Base-by-base conservation (phyloP, 75 land plant genomes). In the Gnetum montanum region DNA sequence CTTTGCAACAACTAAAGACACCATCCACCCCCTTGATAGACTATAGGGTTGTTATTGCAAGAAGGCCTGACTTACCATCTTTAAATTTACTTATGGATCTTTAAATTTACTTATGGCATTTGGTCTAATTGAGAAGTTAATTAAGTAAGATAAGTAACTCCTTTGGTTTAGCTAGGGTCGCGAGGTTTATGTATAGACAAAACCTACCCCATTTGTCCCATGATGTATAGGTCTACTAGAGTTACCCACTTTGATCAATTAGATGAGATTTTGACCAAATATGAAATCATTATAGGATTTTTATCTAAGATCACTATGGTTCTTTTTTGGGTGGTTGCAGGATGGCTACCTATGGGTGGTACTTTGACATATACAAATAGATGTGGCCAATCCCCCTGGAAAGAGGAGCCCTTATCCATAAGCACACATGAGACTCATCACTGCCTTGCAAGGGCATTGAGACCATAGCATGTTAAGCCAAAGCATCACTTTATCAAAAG, bases 371-470 rank as follows among this genome's bases (percentile, higher is more conserved):
- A 31, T 43, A 36, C 38, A 34, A 43, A 55, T 55, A n/a, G n/a
- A n/a, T 58, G 60, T 20, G 13, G 46, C 60, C 46, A 58, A 58
- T 58, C 60, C 30, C 29, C 60, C 60, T 22, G 11, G 27, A 48
- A 16, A 19, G 62, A 36, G 38, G 38, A 36, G 38, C 6, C 23
- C 37, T 35, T 35, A 35, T 35, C 37, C 37, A 0, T 6, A 10
- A 35, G 37, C 37, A 0, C 0, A 10, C n/a, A n/a, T 35, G 37
- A 35, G 37, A 35, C 37, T 35, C 37, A 0, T 35, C 37, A 35
- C 37, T 35, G 10, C 37, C 37, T 35, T 10, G 0, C 10, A 35
- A 35, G 37, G 37, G 37, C 37, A 10, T 35, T 35, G 37, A 35
- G 37, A 35, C 37, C 37, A 35, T 35, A 35, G 10, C 37, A 35